Evolutionary conservation across 2,329 filamentous ascomycete species (phyloP).

Genomic region (Leptographium flavum): DNA sequence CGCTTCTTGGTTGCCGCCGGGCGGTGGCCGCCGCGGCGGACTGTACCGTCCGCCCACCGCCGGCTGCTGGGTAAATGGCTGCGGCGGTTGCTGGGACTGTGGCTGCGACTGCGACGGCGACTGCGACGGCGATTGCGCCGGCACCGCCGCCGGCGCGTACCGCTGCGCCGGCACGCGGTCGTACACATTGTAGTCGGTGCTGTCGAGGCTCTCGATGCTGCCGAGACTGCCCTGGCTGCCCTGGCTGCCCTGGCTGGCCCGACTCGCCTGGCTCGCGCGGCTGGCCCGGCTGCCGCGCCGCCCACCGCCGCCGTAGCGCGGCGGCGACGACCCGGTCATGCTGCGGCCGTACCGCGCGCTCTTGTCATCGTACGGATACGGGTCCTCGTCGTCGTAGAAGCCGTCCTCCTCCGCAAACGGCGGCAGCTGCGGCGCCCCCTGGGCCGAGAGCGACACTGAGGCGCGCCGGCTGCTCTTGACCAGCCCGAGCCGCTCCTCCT

Average conservation of each 20-base stretch:
- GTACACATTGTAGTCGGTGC: background rate
- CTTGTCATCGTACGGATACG: conserved; percentile 18
- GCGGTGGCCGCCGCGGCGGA: no score
- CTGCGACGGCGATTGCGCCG: no score
- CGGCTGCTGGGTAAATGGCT: no score
- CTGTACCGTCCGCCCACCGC: conserved; percentile 5
- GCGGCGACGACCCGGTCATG: conserved; percentile 22
- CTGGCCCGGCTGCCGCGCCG: no score
- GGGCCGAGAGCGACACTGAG: conserved; percentile 3
- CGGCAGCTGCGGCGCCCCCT: conserved; percentile 17
- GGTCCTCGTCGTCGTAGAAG: conserved; percentile 1
- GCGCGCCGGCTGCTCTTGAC: conserved; percentile 53
- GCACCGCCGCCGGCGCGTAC: background rate
- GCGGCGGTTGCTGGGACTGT: no score
- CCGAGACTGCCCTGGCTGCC: conserved; percentile 4
- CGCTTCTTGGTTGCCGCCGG: no score
- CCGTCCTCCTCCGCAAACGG: conserved; percentile 17
- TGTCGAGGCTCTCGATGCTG: background rate
- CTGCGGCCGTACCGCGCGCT: conserved; percentile 24
- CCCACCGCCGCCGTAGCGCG: background rate
- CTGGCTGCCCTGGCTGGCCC: conserved; percentile 4
- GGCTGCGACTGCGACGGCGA: no score
- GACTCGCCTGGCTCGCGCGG: background rate
- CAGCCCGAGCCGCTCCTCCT: conserved; percentile 71
- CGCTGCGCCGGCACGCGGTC: no score